A percentile compares a stretch with the other conserved stretches of the same genome.
Conservation (phyloP, 306 rosid species). For the Fragaria ananassa region DNA sequence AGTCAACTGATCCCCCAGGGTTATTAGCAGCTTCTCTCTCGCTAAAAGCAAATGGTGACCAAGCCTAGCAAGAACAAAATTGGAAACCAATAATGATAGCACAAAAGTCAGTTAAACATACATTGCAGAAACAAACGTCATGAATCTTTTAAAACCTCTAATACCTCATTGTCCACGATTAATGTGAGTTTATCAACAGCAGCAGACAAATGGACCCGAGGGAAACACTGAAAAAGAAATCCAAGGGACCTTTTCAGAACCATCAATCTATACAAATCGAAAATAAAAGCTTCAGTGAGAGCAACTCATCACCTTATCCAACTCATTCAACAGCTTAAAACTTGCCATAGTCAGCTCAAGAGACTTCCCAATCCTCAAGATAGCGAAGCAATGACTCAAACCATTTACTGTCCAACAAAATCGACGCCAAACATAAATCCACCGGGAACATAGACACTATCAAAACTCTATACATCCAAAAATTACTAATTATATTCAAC, state of each 20-base stretch:
- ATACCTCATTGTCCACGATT: slow-evolving; percentile 67
- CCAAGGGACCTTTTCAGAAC: slow-evolving; percentile 13
- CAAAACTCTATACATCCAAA: background rate
- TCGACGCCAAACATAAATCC: background rate
- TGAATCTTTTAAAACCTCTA: background rate
- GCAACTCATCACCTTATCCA: slow-evolving; percentile 51
- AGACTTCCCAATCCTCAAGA: slow-evolving; percentile 41
- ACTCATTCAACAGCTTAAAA: slow-evolving; percentile 56
- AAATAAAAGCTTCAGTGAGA: background rate
- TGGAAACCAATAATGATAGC: background rate
- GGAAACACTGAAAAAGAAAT: slow-evolving; percentile 44
- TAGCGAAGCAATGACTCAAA: slow-evolving; percentile 34
- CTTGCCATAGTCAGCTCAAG: slow-evolving; percentile 48
- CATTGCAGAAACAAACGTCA: background rate
- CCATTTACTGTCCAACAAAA: slow-evolving; percentile 39
- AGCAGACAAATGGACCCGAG: slow-evolving; percentile 45
- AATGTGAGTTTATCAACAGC: slow-evolving; percentile 30
- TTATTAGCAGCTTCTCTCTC: slow-evolving; percentile 31
- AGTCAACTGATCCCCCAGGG: slow-evolving; percentile 44
- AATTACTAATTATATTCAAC: background rate
- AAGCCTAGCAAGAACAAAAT: slow-evolving; percentile 44
- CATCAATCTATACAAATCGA: slow-evolving; percentile 3
- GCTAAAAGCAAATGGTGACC: slow-evolving; percentile 55
- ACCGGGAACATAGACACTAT: background rate
- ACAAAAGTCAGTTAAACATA: background rate